These are phyloP conservation scores for Termitomyces bulborhizus DNA, from an alignment of 768 basidiomycete genomes.

Conservation along the genomic window DNA sequence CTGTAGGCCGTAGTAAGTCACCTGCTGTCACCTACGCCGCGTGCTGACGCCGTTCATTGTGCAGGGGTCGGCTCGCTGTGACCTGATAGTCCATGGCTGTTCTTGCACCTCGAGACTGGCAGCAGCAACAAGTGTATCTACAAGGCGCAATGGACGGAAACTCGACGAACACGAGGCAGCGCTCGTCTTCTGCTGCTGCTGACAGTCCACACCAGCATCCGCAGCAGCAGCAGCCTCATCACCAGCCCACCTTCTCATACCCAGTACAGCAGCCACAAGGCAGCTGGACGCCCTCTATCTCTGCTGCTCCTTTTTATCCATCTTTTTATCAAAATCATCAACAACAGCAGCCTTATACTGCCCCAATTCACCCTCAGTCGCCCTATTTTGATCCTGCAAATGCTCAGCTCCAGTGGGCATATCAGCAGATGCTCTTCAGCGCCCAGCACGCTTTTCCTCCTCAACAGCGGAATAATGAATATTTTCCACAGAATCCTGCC, in stretches of 20 bases:
- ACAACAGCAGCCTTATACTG: constrained; percentile 43
- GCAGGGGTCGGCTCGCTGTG: constrained; percentile 14
- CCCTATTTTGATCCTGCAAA: constrained; percentile 73
- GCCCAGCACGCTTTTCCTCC: constrained; percentile 48
- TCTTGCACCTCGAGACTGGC: constrained; percentile 75
- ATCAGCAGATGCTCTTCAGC: constrained; percentile 87
- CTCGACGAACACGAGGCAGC: constrained; percentile 46
- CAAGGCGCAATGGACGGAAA: constrained; percentile 55
- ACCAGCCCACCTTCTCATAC: constrained; percentile 51
- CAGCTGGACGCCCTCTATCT: constrained; percentile 61
- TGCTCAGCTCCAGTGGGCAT: constrained; percentile 82
- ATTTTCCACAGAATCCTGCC: constrained; percentile 41
- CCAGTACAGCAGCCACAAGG: constrained; percentile 67
- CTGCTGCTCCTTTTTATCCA: constrained; percentile 71
- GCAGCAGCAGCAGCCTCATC: constrained; percentile 27
- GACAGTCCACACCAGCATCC: constrained; percentile 34
- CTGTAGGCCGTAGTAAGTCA: constrained; percentile 14
- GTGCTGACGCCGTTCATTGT: constrained; percentile 1
- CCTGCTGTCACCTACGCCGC: neutral
- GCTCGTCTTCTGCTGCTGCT: constrained; percentile 55
- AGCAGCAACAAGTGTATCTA: constrained; percentile 27
- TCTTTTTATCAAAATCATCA: constrained; percentile 71
- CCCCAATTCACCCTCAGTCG: constrained; percentile 25
- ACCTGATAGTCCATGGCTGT: constrained; percentile 60
- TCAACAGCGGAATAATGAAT: constrained; percentile 41